Evolutionary conservation across 2,329 filamentous ascomycete genomes (phyloP), one percentile per base, ranked within the genome.

Genomic region (Rhynchosporium secalis): DNA sequence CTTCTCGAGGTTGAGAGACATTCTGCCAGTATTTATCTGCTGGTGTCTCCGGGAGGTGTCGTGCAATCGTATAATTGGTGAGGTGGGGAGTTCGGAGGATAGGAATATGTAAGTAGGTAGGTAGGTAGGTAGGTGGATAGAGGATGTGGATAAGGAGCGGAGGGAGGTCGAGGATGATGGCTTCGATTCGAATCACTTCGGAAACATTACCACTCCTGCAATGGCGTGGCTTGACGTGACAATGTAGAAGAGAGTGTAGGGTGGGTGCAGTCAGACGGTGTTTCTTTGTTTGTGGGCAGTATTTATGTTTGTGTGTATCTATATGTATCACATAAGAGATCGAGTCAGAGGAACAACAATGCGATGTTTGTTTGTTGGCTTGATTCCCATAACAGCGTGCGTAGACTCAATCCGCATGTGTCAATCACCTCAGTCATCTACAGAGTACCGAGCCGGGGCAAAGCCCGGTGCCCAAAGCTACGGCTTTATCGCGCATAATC

Each of bases 1-100:
- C 75, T 86, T 89, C 79, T 95, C 91, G 58, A 95, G 83, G 72
- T 93, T 88, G 72, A 95, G 83, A 70, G 85, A 84, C 85, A 87
- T 87, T 62, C 66, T 68, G 66, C 62, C 36, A 45, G 47, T 31
- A 28, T 26, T 47, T 31, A 28, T 26, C 28, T 57, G 28, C 40
- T 36, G 57, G 65, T 29, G 56, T 47, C 56, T 54, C 38, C 31
- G 47, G 49, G 62, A 56, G 63, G 62, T 54, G 46, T 56, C 51
- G 59, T 33, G 13, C 38, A 45, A 28, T 20, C 28, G 33, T 26
- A 15, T n/a, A 61, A 33, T 52, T 51, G 46, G 45, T 48, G 33
- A 31, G 40, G 57, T 28, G 59, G 45, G 29, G 46, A 57, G 45
- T 9, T 57, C 41, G 33, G 29, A 46, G 46, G 52, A 31, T 55